phyloP scores from a whole-genome alignment of 2,329 filamentous ascomycete species.

The Ascochyta pisi region DNA sequence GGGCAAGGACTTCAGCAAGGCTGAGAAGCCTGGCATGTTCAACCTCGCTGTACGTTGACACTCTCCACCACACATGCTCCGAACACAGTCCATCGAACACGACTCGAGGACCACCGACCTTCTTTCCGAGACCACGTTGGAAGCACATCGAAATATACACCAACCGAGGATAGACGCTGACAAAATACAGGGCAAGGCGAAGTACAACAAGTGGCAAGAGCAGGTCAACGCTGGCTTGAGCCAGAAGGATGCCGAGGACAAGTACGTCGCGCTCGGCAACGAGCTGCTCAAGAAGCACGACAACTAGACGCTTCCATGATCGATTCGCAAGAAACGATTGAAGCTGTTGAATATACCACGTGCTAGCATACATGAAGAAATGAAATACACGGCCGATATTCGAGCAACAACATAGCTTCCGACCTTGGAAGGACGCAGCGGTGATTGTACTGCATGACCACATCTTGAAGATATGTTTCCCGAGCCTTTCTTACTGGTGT shows the following conservation, averaged over 20 bases:
- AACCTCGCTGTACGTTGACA: slow-evolving; percentile 66
- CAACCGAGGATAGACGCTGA: slow-evolving; percentile 4
- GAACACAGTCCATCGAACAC: background rate
- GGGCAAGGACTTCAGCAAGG: slow-evolving; percentile 48
- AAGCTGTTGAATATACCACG: slow-evolving; percentile 3
- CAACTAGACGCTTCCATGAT: slow-evolving; percentile 47
- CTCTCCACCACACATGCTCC: background rate
- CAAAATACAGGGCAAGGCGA: slow-evolving; percentile 74
- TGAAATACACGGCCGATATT: slow-evolving; percentile 15
- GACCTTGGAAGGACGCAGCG: no score
- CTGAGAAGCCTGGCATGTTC: slow-evolving; percentile 69
- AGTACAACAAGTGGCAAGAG: slow-evolving; percentile 79
- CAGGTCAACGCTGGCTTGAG: slow-evolving; percentile 68
- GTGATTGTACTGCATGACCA: no score
- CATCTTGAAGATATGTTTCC: no score
- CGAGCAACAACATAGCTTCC: background rate
- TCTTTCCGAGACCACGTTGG: background rate
- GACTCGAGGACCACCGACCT: no score
- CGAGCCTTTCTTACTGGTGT: no score
- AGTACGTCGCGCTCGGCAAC: slow-evolving; percentile 78
- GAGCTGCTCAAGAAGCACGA: slow-evolving; percentile 74
- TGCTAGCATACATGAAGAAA: slow-evolving; percentile 11
- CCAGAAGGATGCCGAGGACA: slow-evolving; percentile 72
- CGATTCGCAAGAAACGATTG: background rate
- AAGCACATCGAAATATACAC: no score